A percentile compares a stretch with the other conserved stretches of the same genome.
These are phyloP conservation scores for Leccinum truebloodii DNA, from an alignment of 768 basidiomycete species.

Conservation along the genomic window DNA sequence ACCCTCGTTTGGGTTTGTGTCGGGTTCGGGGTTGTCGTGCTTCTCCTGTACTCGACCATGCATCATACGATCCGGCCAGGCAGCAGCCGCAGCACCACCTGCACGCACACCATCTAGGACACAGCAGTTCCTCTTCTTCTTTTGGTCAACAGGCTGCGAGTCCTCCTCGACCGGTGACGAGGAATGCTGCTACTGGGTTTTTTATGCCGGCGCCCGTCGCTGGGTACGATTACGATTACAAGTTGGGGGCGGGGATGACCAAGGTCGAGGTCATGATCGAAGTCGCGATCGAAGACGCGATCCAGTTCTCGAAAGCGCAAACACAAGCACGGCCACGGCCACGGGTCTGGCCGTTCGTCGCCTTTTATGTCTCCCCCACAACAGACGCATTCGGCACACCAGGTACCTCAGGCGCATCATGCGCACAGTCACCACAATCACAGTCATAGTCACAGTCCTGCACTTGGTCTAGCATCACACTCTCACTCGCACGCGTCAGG, in stretches of 20 bases:
- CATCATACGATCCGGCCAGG: background rate
- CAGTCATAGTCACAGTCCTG: background rate
- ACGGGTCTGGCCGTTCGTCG: conserved; percentile 5
- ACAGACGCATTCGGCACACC: background rate
- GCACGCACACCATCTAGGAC: background rate
- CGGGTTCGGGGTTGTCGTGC: background rate
- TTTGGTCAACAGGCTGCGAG: background rate
- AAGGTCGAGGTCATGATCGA: background rate
- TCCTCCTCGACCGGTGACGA: background rate
- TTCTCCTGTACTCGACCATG: background rate
- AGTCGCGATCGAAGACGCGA: background rate
- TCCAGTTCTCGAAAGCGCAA: background rate
- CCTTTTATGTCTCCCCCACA: conserved; percentile 4
- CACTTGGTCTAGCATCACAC: background rate
- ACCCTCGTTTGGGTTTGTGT: background rate
- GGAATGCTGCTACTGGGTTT: background rate
- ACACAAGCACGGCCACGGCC: conserved; percentile 3
- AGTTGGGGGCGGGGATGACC: background rate
- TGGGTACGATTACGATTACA: background rate
- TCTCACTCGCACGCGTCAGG: background rate
- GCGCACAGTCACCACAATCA: background rate
- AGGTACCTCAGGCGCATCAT: background rate
- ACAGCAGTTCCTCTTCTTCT: background rate
- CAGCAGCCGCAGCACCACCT: background rate
- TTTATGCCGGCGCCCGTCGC: background rate